Base-by-base conservation (phyloP, 768 basidiomycete species). In the Crucibulum laeve region DNA sequence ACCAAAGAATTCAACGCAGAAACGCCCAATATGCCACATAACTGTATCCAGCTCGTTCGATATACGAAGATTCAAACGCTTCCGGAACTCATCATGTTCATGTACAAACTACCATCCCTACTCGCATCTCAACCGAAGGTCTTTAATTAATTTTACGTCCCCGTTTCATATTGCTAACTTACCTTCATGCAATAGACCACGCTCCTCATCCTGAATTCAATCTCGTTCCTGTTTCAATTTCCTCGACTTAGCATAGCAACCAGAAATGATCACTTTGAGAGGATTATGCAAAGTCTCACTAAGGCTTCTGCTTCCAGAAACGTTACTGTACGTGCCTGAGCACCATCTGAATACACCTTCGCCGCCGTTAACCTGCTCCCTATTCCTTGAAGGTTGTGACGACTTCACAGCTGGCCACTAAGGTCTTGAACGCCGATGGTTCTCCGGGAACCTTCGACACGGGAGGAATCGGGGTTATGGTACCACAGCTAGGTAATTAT, bases 331-430 rank as follows among this genome's bases (percentile, higher is more conserved):
- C 8, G n/a, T 30, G n/a, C 10, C n/a, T 30, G 8, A 44, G 62
- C 46, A 19, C 25, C 21, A 17, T 17, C 17, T 38, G 19, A 25
- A 3, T 17, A 36, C 13, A 8, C 14, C 37, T 36, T 26, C 30
- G 36, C 14, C 39, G 25, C 10, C 19, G 6, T 11, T 10, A 15
- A n/a, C 7, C 24, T 8, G 23, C 24, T 18, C 19, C 10, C 18
- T 46, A 39, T 18, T n/a, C 37, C 15, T 25, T 40, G 21, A 40
- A 66, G 65, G 53, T 69, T 34, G 68, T 86, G 36, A 65, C 74
- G 25, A 86, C 84, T 2, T 80, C 80, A 18, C 85, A 89, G 56
- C 66, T 89, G 50, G 72, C 82, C 11, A 87, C 82, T 0, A 88
- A 82, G 55, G 63, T 86, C 51, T 58, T 86, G 25, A 74, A 77